phyloP scores from a whole-genome alignment of 2,329 filamentous ascomycete species.

The Thelonectria rubi region DNA sequence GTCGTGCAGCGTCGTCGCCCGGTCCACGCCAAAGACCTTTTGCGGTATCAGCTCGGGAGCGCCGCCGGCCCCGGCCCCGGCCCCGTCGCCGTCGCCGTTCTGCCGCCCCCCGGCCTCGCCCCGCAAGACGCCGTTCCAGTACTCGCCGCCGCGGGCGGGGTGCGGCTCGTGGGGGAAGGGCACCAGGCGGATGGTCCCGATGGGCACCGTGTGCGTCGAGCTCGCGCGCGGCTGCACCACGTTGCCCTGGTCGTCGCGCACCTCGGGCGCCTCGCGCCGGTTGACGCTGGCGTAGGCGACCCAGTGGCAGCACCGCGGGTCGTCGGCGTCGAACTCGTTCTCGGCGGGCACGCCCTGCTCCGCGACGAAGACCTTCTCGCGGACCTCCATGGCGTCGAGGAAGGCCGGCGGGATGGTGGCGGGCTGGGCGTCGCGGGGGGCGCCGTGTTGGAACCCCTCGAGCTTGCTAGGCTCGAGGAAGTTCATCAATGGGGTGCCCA shows the following conservation, averaged over 20 bases:
- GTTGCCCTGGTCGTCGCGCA: conserved; percentile 54
- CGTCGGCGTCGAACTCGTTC: conserved; percentile 83
- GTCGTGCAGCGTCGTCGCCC: conserved; percentile 63
- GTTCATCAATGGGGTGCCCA: conserved; percentile 61
- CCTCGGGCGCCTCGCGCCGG: conserved; percentile 53
- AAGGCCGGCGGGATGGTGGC: conserved; percentile 63
- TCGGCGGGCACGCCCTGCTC: conserved; percentile 69
- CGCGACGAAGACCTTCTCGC: conserved; percentile 67
- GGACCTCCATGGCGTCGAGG: conserved; percentile 70
- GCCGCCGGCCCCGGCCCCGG: too few species aligned
- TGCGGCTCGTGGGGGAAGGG: conserved; percentile 80
- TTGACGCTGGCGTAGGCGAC: conserved; percentile 78
- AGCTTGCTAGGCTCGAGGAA: conserved; percentile 60
- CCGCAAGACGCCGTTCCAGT: conserved; percentile 55
- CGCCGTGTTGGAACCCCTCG: conserved; percentile 55
- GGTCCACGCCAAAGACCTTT: conserved; percentile 48
- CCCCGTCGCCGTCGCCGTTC: not conserved
- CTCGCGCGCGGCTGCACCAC: conserved; percentile 54
- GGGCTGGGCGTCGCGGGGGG: conserved; percentile 55
- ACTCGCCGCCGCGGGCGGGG: conserved; percentile 60
- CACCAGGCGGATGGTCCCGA: conserved; percentile 82
- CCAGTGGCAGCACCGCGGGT: conserved; percentile 84
- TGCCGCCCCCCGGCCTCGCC: conserved; percentile 28
- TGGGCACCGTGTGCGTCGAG: conserved; percentile 58
- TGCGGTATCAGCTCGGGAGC: conserved; percentile 6